These are phyloP conservation scores for Picea abies DNA, from an alignment of 83 land plant species.

Conservation along the genomic window DNA sequence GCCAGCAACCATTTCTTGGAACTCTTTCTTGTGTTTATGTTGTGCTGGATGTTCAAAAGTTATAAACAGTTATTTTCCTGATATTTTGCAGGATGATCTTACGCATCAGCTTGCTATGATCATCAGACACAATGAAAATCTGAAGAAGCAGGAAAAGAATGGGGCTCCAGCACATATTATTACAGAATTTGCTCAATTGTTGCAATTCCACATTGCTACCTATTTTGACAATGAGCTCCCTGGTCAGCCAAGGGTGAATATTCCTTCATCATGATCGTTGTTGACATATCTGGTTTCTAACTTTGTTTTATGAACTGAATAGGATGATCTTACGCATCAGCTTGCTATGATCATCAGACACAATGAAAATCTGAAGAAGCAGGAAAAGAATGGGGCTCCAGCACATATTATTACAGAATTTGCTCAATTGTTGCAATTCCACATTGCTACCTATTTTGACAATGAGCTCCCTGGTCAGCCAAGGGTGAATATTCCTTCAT, in stretches of 20 bases:
- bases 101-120: slow-evolving; percentile 99
- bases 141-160: slow-evolving; percentile 14
- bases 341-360: slow-evolving; percentile 97
- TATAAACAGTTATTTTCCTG: not conserved
- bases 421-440: slow-evolving; percentile 95
- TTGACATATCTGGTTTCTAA: too few species aligned
- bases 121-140: slow-evolving; percentile 91
- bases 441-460: slow-evolving; percentile 98
- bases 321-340: slow-evolving; percentile 99
- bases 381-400: slow-evolving; percentile 27
- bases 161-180: slow-evolving; percentile 86
- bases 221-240: slow-evolving; percentile 99
- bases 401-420: slow-evolving; percentile 98
- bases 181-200: slow-evolving; percentile 91
- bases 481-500: slow-evolving; percentile 50
- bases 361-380: slow-evolving; percentile 68
- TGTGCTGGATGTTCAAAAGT: not conserved
- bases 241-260: slow-evolving; percentile 93
- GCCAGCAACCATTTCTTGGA: not conserved
- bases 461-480: slow-evolving; percentile 99
- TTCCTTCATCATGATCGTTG: too few species aligned
- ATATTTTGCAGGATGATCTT: slow-evolving; percentile 80
- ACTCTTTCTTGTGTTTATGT: not conserved
- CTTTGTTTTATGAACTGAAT: too few species aligned
- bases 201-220: slow-evolving; percentile 98